Conservation (phyloP, 164 flowering plant species). For the Piper longum region DNA sequence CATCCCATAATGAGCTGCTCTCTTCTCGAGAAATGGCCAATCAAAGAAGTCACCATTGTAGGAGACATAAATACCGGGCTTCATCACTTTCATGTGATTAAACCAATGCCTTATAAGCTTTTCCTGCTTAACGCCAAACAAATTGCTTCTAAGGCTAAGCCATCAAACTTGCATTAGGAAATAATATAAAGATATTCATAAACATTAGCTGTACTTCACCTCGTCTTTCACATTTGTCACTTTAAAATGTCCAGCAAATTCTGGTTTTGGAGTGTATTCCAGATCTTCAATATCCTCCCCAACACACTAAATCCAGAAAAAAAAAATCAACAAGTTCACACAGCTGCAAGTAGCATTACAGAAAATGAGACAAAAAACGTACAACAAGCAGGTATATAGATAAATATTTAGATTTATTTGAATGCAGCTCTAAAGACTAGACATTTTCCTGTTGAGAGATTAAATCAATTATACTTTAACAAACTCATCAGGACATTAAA, state of each 20-base stretch:
- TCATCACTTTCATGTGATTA: constrained; percentile 84
- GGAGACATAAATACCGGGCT: constrained; percentile 95
- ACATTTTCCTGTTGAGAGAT: too few species aligned
- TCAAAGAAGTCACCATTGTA: constrained; percentile 97
- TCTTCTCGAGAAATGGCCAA: constrained; percentile 92
- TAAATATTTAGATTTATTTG: too few species aligned
- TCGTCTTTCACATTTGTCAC: constrained; percentile 82
- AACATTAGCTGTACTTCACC: constrained; percentile 24
- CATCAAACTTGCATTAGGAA: constrained; percentile 6
- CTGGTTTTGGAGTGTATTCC: constrained; percentile 98
- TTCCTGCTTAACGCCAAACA: constrained; percentile 23
- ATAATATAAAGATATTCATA: not conserved
- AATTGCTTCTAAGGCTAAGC: not conserved
- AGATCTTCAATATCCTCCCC: constrained; percentile 91
- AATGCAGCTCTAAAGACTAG: too few species aligned
- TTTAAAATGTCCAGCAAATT: constrained; percentile 82
- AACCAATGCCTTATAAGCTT: constrained; percentile 83
- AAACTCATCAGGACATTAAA: too few species aligned
- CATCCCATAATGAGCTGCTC: constrained; percentile 86
- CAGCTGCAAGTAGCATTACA: not conserved
- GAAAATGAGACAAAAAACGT: not conserved
- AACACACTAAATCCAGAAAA: constrained; percentile 48
- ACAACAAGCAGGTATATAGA: not conserved
- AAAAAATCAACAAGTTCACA: not conserved
- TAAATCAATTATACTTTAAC: too few species aligned